Evolutionary conservation across 192 early-diverging fungal species (phyloP).

Genomic region (Coemansia furcata): DNA sequence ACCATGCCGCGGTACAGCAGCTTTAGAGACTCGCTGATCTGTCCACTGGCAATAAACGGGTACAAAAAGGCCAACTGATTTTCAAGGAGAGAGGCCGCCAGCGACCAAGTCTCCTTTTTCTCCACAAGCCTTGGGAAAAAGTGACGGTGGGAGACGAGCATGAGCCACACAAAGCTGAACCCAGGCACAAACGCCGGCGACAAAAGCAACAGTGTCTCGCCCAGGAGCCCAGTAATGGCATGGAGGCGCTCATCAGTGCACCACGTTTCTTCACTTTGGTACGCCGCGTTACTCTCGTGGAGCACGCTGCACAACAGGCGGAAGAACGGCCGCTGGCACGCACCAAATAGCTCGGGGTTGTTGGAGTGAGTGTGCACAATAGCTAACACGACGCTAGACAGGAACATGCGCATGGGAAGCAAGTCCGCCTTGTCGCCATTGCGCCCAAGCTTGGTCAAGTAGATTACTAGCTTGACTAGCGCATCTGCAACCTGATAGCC

Average conservation of each 20-base stretch:
- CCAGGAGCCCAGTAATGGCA: slow-evolving; percentile 23
- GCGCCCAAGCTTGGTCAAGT: slow-evolving; percentile 72
- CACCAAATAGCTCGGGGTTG: slow-evolving; percentile 67
- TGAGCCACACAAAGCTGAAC: slow-evolving; percentile 92
- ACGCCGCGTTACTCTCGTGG: slow-evolving; percentile 62
- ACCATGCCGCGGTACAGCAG: slow-evolving; percentile 89
- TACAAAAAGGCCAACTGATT: slow-evolving; percentile 83
- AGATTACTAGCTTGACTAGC: slow-evolving; percentile 83
- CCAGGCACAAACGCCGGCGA: slow-evolving; percentile 86
- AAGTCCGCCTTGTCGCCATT: slow-evolving; percentile 54
- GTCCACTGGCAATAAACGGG: slow-evolving; percentile 74
- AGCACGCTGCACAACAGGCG: slow-evolving; percentile 83
- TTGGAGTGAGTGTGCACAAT: slow-evolving; percentile 84
- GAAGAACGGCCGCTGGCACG: slow-evolving; percentile 83
- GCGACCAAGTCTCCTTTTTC: slow-evolving; percentile 79
- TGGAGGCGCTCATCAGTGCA: slow-evolving; percentile 15
- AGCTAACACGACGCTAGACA: slow-evolving; percentile 83
- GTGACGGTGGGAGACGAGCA: slow-evolving; percentile 87
- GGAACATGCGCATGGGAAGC: slow-evolving; percentile 73
- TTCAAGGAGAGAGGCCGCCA: slow-evolving; percentile 80
- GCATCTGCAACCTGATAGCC: slow-evolving; percentile 90
- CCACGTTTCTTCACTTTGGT: slow-evolving; percentile 31
- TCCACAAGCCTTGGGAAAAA: slow-evolving; percentile 86
- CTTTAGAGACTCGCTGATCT: slow-evolving; percentile 71
- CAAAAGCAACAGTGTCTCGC: slow-evolving; percentile 73